phyloP scores from a whole-genome alignment of 345 rosid genomes.

The Eucalyptus grandis region DNA sequence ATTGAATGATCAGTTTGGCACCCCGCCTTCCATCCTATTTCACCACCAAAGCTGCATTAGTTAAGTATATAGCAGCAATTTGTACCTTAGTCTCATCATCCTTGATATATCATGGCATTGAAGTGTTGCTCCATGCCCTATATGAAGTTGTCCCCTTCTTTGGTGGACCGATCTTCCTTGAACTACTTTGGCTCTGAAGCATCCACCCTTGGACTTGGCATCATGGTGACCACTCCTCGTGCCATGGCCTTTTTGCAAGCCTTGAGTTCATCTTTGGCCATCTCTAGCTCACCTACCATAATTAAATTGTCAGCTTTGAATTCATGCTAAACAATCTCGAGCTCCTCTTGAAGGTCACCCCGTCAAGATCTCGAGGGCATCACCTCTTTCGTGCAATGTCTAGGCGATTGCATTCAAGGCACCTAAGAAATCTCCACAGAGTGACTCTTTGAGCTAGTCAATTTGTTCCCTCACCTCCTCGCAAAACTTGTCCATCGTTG shows the following conservation, averaged over 20 bases:
- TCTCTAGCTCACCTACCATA: neutral
- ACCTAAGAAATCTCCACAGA: neutral
- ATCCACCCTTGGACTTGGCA: neutral
- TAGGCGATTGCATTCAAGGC: neutral
- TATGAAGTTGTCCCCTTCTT: neutral
- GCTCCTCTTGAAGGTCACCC: neutral
- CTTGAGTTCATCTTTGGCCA: neutral
- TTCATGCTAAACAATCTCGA: neutral
- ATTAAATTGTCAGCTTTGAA: neutral
- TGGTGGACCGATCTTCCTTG: neutral
- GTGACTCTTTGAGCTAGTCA: neutral
- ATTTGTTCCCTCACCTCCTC: neutral
- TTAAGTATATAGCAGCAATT: neutral
- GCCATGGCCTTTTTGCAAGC: neutral
- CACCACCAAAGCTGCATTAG: neutral
- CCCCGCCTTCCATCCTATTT: neutral
- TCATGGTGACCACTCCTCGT: neutral
- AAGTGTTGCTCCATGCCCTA: neutral
- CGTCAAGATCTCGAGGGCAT: neutral
- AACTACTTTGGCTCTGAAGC: neutral
- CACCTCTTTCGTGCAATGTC: neutral
- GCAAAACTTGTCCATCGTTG: neutral
- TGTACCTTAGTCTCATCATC: neutral
- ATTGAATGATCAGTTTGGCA: neutral
- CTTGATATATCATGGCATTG: neutral